Base-by-base conservation (phyloP, 2,329 filamentous ascomycete species). In the Coniochaeta sp. region DNA sequence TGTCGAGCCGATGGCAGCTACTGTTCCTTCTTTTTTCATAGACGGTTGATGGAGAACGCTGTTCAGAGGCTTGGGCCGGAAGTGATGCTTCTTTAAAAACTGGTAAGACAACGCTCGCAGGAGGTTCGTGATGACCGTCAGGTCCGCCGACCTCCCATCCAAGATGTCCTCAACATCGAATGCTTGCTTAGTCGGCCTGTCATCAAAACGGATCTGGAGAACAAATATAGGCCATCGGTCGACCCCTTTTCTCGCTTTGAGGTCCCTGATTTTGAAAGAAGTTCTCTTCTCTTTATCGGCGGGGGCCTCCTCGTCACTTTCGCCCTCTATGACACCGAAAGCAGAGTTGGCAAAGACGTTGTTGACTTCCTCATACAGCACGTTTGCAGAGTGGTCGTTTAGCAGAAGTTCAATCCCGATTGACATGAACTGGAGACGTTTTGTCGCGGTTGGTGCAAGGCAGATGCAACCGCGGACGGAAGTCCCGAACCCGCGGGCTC, bases 161-260 rank as follows among this genome's bases (percentile, higher is more conserved):
- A 80, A 62, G 12, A 76, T 51, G 16, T 68, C 65, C n/a, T 73
- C 67, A 2, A 66, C 26, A n/a, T 68, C 65, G 1, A 60, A 18
- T 51, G 33, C n/a, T 16, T 50, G 27, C 8, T 28, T 28, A 1
- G 18, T 3, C 38, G 38, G 10, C 14, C 38, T 13, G 18, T 38
- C 4, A 57, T 54, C 10, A 77, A 60, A 2, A 74, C 69, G 31
- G 12, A 96, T 79, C 26, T 81, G 81, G n/a, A 97, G 69, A 59
- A 85, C 87, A 61, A 96, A 97, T 84, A 92, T 92, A 0, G 92
- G 91, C 83, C 89, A 94, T 49, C 82, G 79, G 61, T 96, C 90
- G 9, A 91, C 72, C 0, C 83, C 77, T 63, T 89, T 92, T 40
- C 74, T 76, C 12, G 69, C 67, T 60, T 74, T 82, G 32, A 79